Evolutionary conservation across 164 flowering plant species (phyloP).

Genomic region (Vitis rupestris): DNA sequence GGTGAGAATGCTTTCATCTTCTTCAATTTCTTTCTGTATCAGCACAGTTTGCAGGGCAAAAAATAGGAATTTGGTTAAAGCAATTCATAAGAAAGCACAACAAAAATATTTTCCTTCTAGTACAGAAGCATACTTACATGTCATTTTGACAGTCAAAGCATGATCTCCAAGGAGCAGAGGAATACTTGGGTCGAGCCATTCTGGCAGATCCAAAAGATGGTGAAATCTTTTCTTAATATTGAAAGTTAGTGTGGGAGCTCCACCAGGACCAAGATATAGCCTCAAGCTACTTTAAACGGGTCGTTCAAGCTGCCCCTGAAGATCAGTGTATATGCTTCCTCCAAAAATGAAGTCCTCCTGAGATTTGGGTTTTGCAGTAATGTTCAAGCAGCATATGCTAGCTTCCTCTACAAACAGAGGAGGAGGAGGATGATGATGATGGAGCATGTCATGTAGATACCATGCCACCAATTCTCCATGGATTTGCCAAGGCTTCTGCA

Average conservation of each 20-base stretch:
- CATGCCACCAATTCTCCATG: slow-evolving; percentile 9
- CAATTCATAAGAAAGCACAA: too few species aligned
- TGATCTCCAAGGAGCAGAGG: slow-evolving; percentile 58
- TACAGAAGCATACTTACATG: neutral
- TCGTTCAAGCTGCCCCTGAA: slow-evolving; percentile 52
- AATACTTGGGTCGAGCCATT: slow-evolving; percentile 65
- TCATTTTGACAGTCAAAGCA: slow-evolving; percentile 31
- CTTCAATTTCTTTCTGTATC: neutral
- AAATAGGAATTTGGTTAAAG: too few species aligned
- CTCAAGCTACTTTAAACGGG: slow-evolving; percentile 48
- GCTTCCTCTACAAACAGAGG: slow-evolving; percentile 63
- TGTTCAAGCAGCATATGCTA: slow-evolving; percentile 72
- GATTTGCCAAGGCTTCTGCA: slow-evolving; percentile 26
- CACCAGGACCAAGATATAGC: slow-evolving; percentile 51
- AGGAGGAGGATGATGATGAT: slow-evolving; percentile 34
- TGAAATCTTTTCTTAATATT: slow-evolving; percentile 61
- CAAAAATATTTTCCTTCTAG: too few species aligned
- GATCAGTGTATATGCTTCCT: slow-evolving; percentile 39
- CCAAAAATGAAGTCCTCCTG: neutral
- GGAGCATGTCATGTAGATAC: neutral
- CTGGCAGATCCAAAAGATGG: slow-evolving; percentile 69
- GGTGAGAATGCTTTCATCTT: slow-evolving; percentile 24
- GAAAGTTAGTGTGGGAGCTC: slow-evolving; percentile 62
- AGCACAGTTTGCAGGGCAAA: neutral
- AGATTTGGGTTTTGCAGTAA: slow-evolving; percentile 38